Conservation (phyloP, 1,139 yeast species). For the Taphrina wiesneri region DNA sequence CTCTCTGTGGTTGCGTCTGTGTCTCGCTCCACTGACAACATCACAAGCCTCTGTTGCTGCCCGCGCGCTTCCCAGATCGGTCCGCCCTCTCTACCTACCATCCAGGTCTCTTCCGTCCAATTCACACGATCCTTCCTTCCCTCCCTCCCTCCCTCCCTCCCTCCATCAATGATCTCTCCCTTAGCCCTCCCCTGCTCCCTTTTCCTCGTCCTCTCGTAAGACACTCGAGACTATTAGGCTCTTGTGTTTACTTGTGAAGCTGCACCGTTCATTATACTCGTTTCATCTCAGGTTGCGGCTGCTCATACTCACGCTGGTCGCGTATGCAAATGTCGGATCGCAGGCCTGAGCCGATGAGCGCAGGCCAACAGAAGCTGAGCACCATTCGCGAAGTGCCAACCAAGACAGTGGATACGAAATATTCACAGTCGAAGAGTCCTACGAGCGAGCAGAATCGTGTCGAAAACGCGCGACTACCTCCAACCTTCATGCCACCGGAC, state of each 20-base stretch:
- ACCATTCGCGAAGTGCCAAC: neutral
- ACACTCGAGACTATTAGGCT: neutral
- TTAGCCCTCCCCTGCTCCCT: neutral
- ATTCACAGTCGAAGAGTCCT: neutral
- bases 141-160: neutral
- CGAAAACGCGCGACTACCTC: slow-evolving; percentile 13
- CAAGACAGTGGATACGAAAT: neutral
- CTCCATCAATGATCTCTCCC: neutral
- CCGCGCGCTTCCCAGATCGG: neutral
- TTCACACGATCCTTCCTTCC: neutral
- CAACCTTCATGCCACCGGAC: slow-evolving; percentile 27
- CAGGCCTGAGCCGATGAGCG: neutral
- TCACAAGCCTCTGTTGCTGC: slow-evolving; percentile 10
- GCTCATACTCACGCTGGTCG: neutral
- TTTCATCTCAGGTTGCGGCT: neutral
- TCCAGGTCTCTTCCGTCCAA: neutral
- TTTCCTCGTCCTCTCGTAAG: neutral
- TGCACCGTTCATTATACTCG: neutral
- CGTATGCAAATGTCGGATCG: neutral
- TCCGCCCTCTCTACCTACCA: neutral
- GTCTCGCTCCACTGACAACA: neutral
- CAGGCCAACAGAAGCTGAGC: neutral
- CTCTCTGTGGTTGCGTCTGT: neutral
- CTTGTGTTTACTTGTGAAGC: neutral
- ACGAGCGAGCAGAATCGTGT: neutral